Evolutionary conservation across 352 stramenopile species (phyloP).

Genomic region (Globisporangium paddicum): DNA sequence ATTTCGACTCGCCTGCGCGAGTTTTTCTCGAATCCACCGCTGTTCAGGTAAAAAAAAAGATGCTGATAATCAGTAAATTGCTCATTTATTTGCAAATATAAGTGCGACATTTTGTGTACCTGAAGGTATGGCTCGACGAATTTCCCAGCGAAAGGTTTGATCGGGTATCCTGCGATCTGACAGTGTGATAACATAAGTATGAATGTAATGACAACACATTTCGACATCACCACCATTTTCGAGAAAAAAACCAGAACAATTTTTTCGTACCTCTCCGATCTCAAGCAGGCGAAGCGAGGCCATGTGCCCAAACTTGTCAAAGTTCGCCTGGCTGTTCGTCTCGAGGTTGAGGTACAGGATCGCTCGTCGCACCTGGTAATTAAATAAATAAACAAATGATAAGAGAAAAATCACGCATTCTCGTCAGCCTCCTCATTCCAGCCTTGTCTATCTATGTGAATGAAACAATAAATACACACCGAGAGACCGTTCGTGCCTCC

Average conservation of each 20-base stretch:
- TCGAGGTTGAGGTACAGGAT: constrained; percentile 73
- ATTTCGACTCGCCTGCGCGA: constrained; percentile 32
- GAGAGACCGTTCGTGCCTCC: constrained; percentile 48
- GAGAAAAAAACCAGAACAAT: too few relatives aligned
- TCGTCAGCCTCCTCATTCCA: neutral
- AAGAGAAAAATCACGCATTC: neutral
- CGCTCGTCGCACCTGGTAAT: constrained; percentile 48
- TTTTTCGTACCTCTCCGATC: constrained; percentile 41
- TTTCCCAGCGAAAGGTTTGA: constrained; percentile 75
- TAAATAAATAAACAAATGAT: constrained; percentile 10
- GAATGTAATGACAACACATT: neutral
- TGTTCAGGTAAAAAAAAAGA: constrained; percentile 12
- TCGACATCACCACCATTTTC: neutral
- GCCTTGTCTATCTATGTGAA: neutral
- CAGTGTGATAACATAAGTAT: neutral
- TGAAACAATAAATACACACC: constrained; percentile 19
- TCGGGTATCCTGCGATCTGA: constrained; percentile 77
- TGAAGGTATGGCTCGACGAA: constrained; percentile 73
- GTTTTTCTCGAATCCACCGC: constrained; percentile 78
- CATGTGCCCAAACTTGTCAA: constrained; percentile 79
- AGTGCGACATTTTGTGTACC: constrained; percentile 13
- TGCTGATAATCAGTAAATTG: neutral
- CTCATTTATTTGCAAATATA: neutral
- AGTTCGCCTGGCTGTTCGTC: constrained; percentile 54
- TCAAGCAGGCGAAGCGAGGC: constrained; percentile 61